These are phyloP conservation scores for Lasiodiplodia gonubiensis DNA, from an alignment of 2,329 filamentous ascomycete species.

Conservation along the genomic window DNA sequence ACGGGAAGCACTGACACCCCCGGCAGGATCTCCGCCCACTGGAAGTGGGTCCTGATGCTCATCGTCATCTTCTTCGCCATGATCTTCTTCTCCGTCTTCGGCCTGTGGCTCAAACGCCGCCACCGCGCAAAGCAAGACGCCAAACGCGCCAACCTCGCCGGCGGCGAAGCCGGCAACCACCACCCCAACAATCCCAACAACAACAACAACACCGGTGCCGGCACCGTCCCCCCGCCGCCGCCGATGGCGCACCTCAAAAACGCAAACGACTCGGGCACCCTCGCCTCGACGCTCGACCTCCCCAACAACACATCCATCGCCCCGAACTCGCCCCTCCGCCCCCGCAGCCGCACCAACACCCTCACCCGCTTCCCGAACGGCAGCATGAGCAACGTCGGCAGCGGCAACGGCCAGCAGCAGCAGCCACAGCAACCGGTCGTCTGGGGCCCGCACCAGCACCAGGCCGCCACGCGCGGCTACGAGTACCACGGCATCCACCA, in stretches of 20 bases:
- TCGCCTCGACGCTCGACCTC: conserved; percentile 15
- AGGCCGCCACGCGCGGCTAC: conserved; percentile 29
- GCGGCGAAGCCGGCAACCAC: neutral
- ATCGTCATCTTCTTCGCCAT: conserved; percentile 75
- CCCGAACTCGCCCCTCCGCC: neutral
- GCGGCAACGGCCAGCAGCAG: neutral
- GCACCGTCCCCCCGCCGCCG: conserved; percentile 23
- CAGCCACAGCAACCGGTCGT: conserved; percentile 29
- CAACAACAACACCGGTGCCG: neutral
- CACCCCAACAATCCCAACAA: neutral
- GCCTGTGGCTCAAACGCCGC: conserved; percentile 73
- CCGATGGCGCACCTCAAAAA: conserved; percentile 14
- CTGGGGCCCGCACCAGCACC: conserved; percentile 34
- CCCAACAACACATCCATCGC: neutral
- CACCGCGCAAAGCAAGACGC: conserved; percentile 72
- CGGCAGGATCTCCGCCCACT: conserved; percentile 70
- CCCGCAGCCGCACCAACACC: conserved; percentile 30
- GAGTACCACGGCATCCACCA: conserved; percentile 5
- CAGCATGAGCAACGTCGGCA: conserved; percentile 28
- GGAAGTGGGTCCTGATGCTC: conserved; percentile 82
- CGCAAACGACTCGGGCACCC: conserved; percentile 10
- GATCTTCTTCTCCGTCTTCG: conserved; percentile 59
- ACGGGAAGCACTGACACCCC: neutral
- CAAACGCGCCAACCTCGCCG: conserved; percentile 36
- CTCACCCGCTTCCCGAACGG: conserved; percentile 27